Conservation (phyloP, 2,329 filamentous ascomycete species). For the Talaromyces sp. region DNA sequence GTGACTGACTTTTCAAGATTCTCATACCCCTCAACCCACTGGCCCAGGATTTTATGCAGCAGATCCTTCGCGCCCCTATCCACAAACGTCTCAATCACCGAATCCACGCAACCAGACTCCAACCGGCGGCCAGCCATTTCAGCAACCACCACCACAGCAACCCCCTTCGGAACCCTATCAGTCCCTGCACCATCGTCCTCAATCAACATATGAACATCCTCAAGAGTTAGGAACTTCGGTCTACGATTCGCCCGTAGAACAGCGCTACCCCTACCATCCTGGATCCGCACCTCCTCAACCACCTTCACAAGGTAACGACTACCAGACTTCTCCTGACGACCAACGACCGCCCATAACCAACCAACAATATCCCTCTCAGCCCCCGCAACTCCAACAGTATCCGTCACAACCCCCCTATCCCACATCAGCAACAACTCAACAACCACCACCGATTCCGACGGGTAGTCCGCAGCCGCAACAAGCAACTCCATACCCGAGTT, state of each 20-base stretch:
- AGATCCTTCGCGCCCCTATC: constrained; percentile 44
- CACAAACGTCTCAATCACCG: constrained; percentile 37
- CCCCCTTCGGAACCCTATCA: constrained; percentile 39
- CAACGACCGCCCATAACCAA: constrained; percentile 14
- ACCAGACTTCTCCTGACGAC: constrained; percentile 34
- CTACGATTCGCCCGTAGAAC: constrained; percentile 66
- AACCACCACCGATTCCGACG: constrained; percentile 31
- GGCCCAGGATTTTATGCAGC: constrained; percentile 61
- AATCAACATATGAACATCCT: constrained; percentile 65
- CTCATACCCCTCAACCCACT: constrained; percentile 38
- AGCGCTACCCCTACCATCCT: constrained; percentile 32
- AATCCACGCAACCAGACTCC: constrained; percentile 35
- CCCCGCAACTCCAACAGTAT: constrained; percentile 21
- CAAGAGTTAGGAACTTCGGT: constrained; percentile 74
- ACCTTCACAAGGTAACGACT: constrained; percentile 15
- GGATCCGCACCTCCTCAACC: constrained; percentile 17
- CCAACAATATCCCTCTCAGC: constrained; percentile 24
- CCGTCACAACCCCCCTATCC: constrained; percentile 32
- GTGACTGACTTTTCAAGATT: constrained; percentile 19
- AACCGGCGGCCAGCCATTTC: constrained; percentile 31
- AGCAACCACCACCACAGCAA: constrained; percentile 25
- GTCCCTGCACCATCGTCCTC: constrained; percentile 50
- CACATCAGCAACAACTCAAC: constrained; percentile 24
- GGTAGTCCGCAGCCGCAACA: constrained; percentile 22
- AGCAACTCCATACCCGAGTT: constrained; percentile 28